Evolutionary conservation across 2,329 filamentous ascomycete species (phyloP), one percentile per base, ranked within the genome.

Genomic region (Colletotrichum higginsianum): DNA sequence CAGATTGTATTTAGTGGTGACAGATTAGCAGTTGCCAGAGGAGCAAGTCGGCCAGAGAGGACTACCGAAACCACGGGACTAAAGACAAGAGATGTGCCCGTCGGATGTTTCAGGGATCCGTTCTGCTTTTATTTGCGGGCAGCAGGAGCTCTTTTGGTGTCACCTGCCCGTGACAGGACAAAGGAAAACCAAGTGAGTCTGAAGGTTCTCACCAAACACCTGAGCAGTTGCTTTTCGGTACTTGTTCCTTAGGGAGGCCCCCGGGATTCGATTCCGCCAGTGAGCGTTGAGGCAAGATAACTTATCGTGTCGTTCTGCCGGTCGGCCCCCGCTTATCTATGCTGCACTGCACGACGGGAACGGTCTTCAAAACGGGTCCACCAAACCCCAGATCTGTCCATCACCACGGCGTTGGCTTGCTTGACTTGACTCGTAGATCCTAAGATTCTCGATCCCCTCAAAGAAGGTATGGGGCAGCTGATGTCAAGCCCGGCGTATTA

Each of bases 51-150:
- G 50, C 62, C 44, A n/a, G 50, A 26, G 49, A 67, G 13, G 42
- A 46, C 30, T 15, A 30, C 52, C 35, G 26, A 23, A 65, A 66
- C 35, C n/a, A 66, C 38, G 46, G 55, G 62, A 47, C 21, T 38
- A 42, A 58, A 47, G 38, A 55, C 49, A 44, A 49, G 60, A 21
- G 26, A 42, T 64, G 65, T 61, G 40, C 58, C 35, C 53, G 50
- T 58, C 44, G 50, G 57, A 71, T 56, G 63, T 71, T 71, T 71
- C 57, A 67, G 64, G 42, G 57, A 53, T 62, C 47, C 38, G 50
- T n/a, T 66, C 60, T 23, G 26, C 52, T 35, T 21, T 23, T n/a
- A 2, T 15, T n/a, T 35, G 21, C n/a, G 21, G 40, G 49, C 42
- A 35, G 23, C 40, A 16, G 23, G 23, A 21, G 40, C 18, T 57